Evolutionary conservation across 306 rosid genomes (phyloP).

Genomic region (Prunus dulcis): DNA sequence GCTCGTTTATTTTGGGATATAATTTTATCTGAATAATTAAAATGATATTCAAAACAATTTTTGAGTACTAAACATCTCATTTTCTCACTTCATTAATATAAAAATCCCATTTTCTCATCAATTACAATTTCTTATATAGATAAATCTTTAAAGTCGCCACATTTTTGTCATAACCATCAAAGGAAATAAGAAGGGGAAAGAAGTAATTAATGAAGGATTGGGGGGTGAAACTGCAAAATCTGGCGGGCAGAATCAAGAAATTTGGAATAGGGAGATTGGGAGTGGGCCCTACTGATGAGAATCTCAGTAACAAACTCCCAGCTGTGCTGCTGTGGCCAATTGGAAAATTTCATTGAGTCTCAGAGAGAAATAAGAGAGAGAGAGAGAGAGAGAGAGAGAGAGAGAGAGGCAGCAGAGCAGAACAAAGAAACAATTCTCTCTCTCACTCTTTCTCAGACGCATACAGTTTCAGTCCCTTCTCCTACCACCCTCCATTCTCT

Average conservation of each 20-base stretch:
- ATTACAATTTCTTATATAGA: no score
- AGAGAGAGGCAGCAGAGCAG: background rate
- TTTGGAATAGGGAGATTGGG: slow-evolving; percentile 22
- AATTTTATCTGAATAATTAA: no score
- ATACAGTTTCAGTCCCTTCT: background rate
- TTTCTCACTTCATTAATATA: no score
- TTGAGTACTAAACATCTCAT: no score
- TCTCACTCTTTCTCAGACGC: background rate
- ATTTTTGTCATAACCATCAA: no score
- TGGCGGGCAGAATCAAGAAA: background rate
- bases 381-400: no score
- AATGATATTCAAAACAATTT: no score
- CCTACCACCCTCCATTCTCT: slow-evolving; percentile 1
- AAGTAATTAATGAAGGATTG: background rate
- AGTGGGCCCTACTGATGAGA: slow-evolving; percentile 31
- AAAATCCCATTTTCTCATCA: no score
- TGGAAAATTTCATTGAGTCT: background rate
- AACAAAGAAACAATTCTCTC: background rate
- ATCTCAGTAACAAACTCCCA: slow-evolving; percentile 34
- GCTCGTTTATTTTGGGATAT: no score
- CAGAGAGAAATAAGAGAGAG: background rate
- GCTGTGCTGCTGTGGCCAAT: slow-evolving; percentile 8
- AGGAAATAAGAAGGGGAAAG: background rate
- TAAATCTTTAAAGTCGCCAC: no score
- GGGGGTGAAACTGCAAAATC: background rate